Evolutionary conservation across 202 grass and related monocot genomes (phyloP), one percentile per base, ranked within the genome.

Genomic region (Digitaria exilis): DNA sequence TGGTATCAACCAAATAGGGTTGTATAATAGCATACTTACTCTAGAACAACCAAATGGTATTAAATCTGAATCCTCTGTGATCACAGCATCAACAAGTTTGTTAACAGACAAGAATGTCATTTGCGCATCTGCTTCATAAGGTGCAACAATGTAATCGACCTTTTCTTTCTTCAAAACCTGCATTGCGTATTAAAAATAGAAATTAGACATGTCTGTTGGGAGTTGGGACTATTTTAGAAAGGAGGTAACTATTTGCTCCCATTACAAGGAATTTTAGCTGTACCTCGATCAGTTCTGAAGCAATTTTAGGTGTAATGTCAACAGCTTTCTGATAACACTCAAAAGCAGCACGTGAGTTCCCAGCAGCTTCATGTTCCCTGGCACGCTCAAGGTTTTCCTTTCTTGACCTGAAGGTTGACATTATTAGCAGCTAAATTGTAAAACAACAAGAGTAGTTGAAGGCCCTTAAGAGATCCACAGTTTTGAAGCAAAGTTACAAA

Each of bases 31-130:
- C 82, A 42, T 75, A 77, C 92, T 95, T 77, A 98, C 95, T 87
- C 92, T 98, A 46, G 90, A 88, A 91, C 95, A 98, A 59, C 95
- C 95, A 93, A 98, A 98, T 75, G 95, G 95, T 81, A 98, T 98
- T 75, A 98, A 75, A 85, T 98, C 95, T 49, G 95, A 98, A 80
- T 98, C 95, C 82, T 98, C 92, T 0, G 95, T 98, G 43, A 98
- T 95, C 50, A 98, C 95, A 80, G 95, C 95, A 85, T 98, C 92
- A 71, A 95, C 90, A 90, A 98, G 84, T 82, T 90, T 98, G 76
- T 98, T 98, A 65, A 98, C 82, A 71, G 95, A 98, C 51, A 98
- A 91, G 80, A 98, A 98, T 77, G 92, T 55, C 90, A 98, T 95
- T 76, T 98, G 95, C 15, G 95, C 95, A 85, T 98, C 95, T 83